phyloP scores from a whole-genome alignment of 139 green algal genomes.

The Coccomyxa sp. region DNA sequence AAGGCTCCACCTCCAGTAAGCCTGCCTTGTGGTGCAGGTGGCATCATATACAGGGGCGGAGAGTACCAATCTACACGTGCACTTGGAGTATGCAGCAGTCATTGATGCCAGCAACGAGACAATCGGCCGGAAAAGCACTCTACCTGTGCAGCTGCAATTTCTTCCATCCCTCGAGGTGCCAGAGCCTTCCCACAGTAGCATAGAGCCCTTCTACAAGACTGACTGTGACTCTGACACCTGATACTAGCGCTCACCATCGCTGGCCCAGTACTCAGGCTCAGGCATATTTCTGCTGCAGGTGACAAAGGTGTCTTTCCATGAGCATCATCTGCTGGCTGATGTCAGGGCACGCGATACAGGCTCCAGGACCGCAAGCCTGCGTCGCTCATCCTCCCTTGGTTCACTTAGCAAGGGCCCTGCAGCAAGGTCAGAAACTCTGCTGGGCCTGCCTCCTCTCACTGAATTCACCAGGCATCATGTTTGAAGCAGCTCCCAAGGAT shows the following conservation, averaged over 20 bases:
- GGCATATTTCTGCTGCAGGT: slow-evolving; percentile 3
- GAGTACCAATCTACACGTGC: slow-evolving; percentile 1
- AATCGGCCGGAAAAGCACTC: slow-evolving; percentile 15
- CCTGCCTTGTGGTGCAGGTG: not conserved
- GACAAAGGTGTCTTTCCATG: slow-evolving; percentile 9
- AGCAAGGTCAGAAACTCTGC: not conserved
- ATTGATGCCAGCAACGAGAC: not conserved
- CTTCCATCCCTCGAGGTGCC: slow-evolving; percentile 29
- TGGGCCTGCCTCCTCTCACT: not conserved
- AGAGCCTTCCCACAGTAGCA: too few relatives aligned
- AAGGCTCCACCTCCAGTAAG: not conserved
- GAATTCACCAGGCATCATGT: too few relatives aligned
- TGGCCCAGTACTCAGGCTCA: not conserved
- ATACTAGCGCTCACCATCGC: not conserved
- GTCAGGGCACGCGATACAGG: not conserved
- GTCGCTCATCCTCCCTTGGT: not conserved
- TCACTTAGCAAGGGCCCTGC: not conserved
- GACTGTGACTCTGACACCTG: too few relatives aligned
- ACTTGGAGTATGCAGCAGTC: slow-evolving; percentile 19
- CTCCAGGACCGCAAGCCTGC: not conserved
- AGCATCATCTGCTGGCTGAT: not conserved
- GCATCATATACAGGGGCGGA: slow-evolving; percentile 12
- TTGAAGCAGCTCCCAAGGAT: too few relatives aligned
- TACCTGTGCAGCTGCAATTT: slow-evolving; percentile 20
- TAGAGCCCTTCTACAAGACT: too few relatives aligned